Evolutionary conservation across 2,329 filamentous ascomycete genomes (phyloP).

Genomic region (Herpotrichia juniperi): DNA sequence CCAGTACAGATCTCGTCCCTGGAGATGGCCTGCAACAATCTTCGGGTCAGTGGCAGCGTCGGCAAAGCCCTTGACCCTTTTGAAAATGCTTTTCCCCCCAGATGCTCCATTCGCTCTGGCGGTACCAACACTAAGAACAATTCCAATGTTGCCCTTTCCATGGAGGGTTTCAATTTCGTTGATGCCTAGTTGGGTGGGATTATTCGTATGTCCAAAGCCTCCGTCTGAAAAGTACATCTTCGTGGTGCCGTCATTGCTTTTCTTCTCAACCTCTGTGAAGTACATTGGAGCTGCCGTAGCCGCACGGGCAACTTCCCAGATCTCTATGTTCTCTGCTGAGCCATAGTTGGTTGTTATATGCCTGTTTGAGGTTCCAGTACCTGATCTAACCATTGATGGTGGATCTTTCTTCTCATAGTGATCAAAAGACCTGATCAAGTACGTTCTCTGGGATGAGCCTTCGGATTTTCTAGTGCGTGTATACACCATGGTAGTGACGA

Average conservation of each 20-base stretch:
- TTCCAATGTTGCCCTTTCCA: constrained; percentile 4
- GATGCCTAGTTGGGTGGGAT: constrained; percentile 6
- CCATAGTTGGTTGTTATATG: constrained; percentile 4
- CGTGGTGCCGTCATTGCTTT: background rate
- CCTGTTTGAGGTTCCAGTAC: background rate
- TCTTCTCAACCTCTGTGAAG: constrained; percentile 3
- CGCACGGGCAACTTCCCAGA: constrained; percentile 12
- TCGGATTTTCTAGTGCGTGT: background rate
- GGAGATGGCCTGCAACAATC: background rate
- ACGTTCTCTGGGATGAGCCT: background rate
- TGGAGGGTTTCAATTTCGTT: constrained; percentile 8
- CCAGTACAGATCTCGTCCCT: background rate
- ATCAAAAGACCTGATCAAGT: constrained; percentile 6
- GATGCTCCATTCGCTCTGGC: background rate
- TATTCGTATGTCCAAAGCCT: constrained; percentile 8
- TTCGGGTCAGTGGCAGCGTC: constrained; percentile 3
- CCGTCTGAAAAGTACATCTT: constrained; percentile 8
- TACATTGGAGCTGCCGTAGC: constrained; percentile 11
- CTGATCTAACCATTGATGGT: background rate
- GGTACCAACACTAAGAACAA: constrained; percentile 10
- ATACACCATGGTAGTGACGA: background rate
- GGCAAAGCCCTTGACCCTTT: background rate
- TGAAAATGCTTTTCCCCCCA: background rate
- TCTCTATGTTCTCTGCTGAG: constrained; percentile 1
- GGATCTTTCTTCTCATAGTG: constrained; percentile 4